Base-by-base conservation (phyloP, 2,329 filamentous ascomycete genomes). In the Epichloe glyceriae region DNA sequence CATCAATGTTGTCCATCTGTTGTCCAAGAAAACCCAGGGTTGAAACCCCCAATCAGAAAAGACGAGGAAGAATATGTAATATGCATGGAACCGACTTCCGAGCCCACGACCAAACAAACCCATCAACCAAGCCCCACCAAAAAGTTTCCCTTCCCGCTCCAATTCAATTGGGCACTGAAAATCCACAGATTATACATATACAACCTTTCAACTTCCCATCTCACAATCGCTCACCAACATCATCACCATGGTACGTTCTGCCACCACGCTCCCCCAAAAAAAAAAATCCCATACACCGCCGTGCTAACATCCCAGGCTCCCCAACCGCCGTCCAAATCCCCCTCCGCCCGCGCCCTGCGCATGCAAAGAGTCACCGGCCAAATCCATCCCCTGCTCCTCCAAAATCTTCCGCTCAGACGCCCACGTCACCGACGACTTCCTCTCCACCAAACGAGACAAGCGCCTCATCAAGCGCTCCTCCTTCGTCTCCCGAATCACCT, bases 361-460 rank as follows among this genome's bases (percentile, higher is more conserved):
- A 70, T 71, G 54, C 71, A 73, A 54, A 74, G 75, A 58, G 64
- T 77, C 44, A 69, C 71, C 53, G 72, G 68, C 58, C 60, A 70
- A 59, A 67, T 71, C 58, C 71, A 75, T 62, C 72, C 73, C 11
- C 70, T 75, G 54, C 65, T 73, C 74, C 47, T 68, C 72, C 62
- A 75, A 74, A 60, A 70, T 72, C 12, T 74, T 76, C 64, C 76
- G 75, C 49, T 62, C 70, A 46, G 69, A 74, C 58, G 73, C 76
- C 57, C 62, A 69, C 46, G 72, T 76, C 14, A 66, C 72, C 44
- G 76, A 81, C 63, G 55, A 64, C 53, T 90, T 91, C 67, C 71
- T 81, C 54, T 77, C 81, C 50, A 82, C 76, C 55, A 97, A 96
- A 69, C 83, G 79, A 63, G 87, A 94, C 71, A 95, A 91, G 72